Base-by-base conservation (phyloP, 257 asterid genomes). In the Solanum sitiens region DNA sequence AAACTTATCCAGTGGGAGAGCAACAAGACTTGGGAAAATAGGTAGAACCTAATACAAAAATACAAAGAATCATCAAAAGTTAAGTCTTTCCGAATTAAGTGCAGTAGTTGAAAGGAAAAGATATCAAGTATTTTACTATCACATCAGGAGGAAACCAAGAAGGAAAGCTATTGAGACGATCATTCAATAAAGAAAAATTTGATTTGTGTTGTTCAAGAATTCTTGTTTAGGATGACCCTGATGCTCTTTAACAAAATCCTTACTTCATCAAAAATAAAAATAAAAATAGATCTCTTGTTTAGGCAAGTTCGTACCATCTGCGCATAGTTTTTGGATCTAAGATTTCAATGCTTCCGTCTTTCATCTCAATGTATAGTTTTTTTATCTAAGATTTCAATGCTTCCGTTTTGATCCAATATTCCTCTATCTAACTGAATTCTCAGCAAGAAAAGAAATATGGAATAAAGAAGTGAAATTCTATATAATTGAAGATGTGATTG, bases 1-100 rank as follows among this genome's bases (percentile, higher is more conserved):
- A 92, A 97, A 96, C 94, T 96, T 95, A 89, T 94, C 95, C 91
- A 92, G 89, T 20, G 99, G 98, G 87, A 97, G 99, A 91, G 94
- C 94, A 77, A 96, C 96, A 84, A 97, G 98, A 91, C 91, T 96
- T 84, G 99, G 99, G 79, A 97, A 95, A 86, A 97, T 92, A 53
- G 98, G 98, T 86, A 97, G 90, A 86, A 97, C 99, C 99, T 97
- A 94, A 87, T 87, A 89, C 27, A 33, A 50, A 82, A 82, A 50
- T 32, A 50, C 30, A 82, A 50, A 53, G 45, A 82, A 7, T 50
- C 44, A 50, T 82, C 27, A 82, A 50, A 50, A 82, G 18, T 67
- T 30, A 32, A 32, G 67, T 82, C 70, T 47, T 82, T 50, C 70
- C 39, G 45, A 50, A 80, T 80, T 3, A 80, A 47, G 85, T 47